Evolutionary conservation across 768 basidiomycete genomes (phyloP).

Genomic region (Termitomyces sp.): DNA sequence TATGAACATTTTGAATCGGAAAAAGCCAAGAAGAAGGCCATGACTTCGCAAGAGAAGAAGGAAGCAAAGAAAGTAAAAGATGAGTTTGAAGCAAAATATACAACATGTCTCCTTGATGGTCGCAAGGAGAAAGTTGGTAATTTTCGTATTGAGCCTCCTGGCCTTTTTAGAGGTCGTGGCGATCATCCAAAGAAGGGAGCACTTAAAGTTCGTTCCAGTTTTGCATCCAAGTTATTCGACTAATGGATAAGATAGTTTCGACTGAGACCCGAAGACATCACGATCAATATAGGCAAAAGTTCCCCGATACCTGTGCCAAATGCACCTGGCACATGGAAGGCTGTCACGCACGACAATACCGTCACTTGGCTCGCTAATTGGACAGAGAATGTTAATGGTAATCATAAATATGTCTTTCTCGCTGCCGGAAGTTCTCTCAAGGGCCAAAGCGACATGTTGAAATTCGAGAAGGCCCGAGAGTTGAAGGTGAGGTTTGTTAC

Average conservation of each 20-base stretch:
- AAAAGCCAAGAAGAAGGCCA: constrained; percentile 87
- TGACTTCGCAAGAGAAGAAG: constrained; percentile 87
- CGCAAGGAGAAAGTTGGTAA: constrained; percentile 98
- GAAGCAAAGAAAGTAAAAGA: constrained; percentile 83
- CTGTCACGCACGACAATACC: constrained; percentile 84
- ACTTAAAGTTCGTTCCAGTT: constrained; percentile 61
- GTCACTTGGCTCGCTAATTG: constrained; percentile 99
- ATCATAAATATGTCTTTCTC: constrained; percentile 96
- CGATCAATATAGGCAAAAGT: constrained; percentile 84
- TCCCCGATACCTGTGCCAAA: constrained; percentile 81
- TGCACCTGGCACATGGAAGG: constrained; percentile 88
- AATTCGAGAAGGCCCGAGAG: constrained; percentile 97
- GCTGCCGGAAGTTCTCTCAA: constrained; percentile 97
- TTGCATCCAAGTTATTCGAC: background rate
- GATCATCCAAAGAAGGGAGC: constrained; percentile 98
- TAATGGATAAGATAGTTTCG: constrained; percentile 50
- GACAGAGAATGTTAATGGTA: constrained; percentile 97
- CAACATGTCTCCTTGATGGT: constrained; percentile 85
- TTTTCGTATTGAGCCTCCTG: constrained; percentile 97
- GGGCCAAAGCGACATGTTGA: constrained; percentile 95
- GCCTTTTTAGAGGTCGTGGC: constrained; percentile 96
- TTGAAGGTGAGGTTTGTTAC: constrained; percentile 61
- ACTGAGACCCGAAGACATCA: constrained; percentile 92
- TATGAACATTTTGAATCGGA: constrained; percentile 88
- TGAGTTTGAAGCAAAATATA: constrained; percentile 77